Base-by-base conservation (phyloP, 352 stramenopile genomes). In the Pythium phragmitis region DNA sequence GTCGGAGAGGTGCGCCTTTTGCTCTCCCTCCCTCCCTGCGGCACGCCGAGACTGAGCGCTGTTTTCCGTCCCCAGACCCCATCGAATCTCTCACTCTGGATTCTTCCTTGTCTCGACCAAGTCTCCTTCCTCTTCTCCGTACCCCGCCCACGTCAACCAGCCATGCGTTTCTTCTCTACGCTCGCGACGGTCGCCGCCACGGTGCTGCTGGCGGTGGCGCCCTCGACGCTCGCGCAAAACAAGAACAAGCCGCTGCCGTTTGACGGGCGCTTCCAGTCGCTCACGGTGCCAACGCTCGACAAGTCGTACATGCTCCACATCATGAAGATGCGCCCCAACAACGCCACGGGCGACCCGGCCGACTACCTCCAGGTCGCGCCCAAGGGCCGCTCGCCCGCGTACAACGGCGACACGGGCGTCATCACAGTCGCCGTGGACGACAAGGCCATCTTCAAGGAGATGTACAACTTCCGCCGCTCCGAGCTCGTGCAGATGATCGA, bases 401-500 rank as follows among this genome's bases (percentile, higher is more conserved):
- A 68, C 70, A 77, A 77, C 53, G 67, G 57, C 4, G 66, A 77
- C 52, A 66, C 55, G n/a, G 70, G 68, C 28, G 52, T 72, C 12
- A 64, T 77, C 45, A 55, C 65, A 14, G 68, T 77, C 39, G 70
- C 67, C 11, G 70, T 77, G 43, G 63, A 77, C 36, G 62, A 73
- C 36, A 50, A 64, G 43, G 62, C 70, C 45, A 65, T 77, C 47
- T 77, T 69, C 58, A 57, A 60, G 14, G 51, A 51, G 16, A 60
- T 72, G 58, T 49, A 23, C 33, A 74, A 65, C 30, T 73, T 70
- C 28, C 66, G 70, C 19, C 70, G 70, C 43, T 77, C 70, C 2
- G 70, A 76, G 37, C 57, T 75, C 34, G 65, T 75, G 60, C 63
- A 75, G 66, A 66, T 72, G 46, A 48, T 79, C 51, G 67, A 58